These are phyloP conservation scores for Camelina laxa DNA, from an alignment of 345 rosid species.

Conservation along the genomic window DNA sequence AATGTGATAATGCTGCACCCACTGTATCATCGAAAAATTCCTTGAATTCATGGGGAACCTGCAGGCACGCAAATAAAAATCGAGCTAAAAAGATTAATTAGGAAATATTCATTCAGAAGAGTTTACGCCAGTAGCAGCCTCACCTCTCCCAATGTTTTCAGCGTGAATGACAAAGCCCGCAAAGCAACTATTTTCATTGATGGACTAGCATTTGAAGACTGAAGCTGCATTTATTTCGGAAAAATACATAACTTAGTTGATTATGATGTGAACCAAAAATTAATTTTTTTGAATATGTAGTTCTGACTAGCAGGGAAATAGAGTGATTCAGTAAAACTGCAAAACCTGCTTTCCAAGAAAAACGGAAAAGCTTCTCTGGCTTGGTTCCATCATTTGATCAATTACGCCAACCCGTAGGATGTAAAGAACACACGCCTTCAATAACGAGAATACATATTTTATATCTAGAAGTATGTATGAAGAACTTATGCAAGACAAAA, in stretches of 20 bases:
- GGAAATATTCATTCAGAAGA: background rate
- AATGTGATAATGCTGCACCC: slow-evolving; percentile 82
- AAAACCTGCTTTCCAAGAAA: slow-evolving; percentile 87
- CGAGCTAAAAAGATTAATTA: background rate
- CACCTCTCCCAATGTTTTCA: slow-evolving; percentile 96
- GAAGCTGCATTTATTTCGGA: slow-evolving; percentile 65
- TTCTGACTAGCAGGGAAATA: slow-evolving; percentile 32
- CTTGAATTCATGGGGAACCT: slow-evolving; percentile 92
- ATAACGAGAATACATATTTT: slow-evolving; percentile 35
- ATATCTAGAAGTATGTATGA: slow-evolving; percentile 8
- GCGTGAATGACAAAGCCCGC: slow-evolving; percentile 77
- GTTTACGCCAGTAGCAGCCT: slow-evolving; percentile 30
- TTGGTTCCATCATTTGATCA: slow-evolving; percentile 95
- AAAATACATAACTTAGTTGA: slow-evolving; percentile 10
- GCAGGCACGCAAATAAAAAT: slow-evolving; percentile 38
- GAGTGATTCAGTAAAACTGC: slow-evolving; percentile 23
- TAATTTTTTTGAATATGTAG: slow-evolving; percentile 21
- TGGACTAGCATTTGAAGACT: slow-evolving; percentile 69
- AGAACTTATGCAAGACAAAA: slow-evolving; percentile 10
- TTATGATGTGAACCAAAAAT: slow-evolving; percentile 2
- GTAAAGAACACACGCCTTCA: slow-evolving; percentile 95
- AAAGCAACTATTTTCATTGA: slow-evolving; percentile 89
- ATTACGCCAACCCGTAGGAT: slow-evolving; percentile 87
- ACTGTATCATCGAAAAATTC: slow-evolving; percentile 84
- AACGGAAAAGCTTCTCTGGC: slow-evolving; percentile 86